Base-by-base conservation (phyloP, 1,284 basidiomycete species). In the Leucoagaricus sp. region DNA sequence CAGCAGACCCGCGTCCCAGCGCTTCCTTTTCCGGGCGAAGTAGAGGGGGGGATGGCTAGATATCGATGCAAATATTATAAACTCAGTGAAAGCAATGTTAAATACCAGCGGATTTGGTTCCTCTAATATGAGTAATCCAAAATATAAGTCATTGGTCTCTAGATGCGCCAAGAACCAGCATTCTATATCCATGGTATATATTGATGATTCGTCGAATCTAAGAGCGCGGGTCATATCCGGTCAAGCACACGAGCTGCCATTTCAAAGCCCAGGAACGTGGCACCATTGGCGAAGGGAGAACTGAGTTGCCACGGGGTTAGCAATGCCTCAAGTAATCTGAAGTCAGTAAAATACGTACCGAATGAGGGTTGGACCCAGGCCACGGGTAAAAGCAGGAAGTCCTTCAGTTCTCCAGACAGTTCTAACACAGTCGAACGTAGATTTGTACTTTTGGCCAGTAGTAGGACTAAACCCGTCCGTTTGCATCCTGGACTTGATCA, bases 401-500 rank as follows among this genome's bases (percentile, higher is more conserved):
- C 96, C 96, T 70, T 96, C 93, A 10, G 85, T 81, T 55, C 82
- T 76, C 86, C 87, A 95, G 15, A 94, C 88, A 60, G 86, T 90
- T 36, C 83, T 82, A 36, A 91, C 84, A 64, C 94, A 97, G 69
- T 97, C 89, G 31, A 92, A 62, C 9, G 91, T 85, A 10, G 90
- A 91, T 40, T 78, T 81, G 76, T 96, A 98, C 69, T 90, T 90
- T 65, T 90, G 86, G 36, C 87, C 89, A 55, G 86, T 86, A 19
- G 83, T 72, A 5, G 84, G 76, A 42, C 85, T 81, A 68, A 96
- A 91, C 1, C 89, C 89, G 68, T 98, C 96, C 0, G 95, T 98
- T 75, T 98, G 96, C 78, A 98, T 89, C 55, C 94, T 86, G 26
- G 91, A 93, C 71, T 98, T 98, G 71, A 98, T 86, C 82, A 97